Evolutionary conservation across 306 rosid genomes (phyloP), one percentile per base, ranked within the genome.

Genomic region (Cucumis melo): DNA sequence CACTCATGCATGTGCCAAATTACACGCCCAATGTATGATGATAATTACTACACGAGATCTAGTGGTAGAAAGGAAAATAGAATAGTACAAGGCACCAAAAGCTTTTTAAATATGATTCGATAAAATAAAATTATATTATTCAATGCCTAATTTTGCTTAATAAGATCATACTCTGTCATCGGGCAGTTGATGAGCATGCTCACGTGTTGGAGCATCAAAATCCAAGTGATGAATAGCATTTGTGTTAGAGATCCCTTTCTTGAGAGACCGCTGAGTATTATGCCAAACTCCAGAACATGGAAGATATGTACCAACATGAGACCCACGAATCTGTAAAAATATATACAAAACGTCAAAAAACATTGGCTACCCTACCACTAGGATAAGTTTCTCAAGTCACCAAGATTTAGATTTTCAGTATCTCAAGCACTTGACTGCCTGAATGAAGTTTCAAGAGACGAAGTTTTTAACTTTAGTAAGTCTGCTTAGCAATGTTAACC

Each of bases 141-240:
- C 59, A 15, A 46, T 20, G 20, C 36, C 23, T 21, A 27, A 72
- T 8, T 71, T 70, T 13, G 21, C 76, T 48, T 27, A 16, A 50
- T 27, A 72, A 72, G 8, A 75, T 51, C 36, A 67, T 87, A 92
- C 97, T 77, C 85, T 94, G 81, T 94, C 99, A 86, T 90, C 96
- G 54, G 94, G 95, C 78, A 89, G 86, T 54, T 80, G 85, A 85
- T 94, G 89, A 71, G 99, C 95, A 82, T 87, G 89, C 87, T 94
- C 99, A 55, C 99, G 99, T 38, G 99, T 94, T 54, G 97, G 93
- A 74, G 99, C 99, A 85, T 94, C 99, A 77, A 92, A 92, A 82
- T 94, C 99, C 90, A 94, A 80, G 90, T 94, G 99, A 78, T 86
- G 93, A 86, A 94, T 78, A 59, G 86, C 62, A 71, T 89, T 89